Percentiles rank a stretch among this genome's conserved stretches.
Evolutionary conservation across 202 grass and related monocot species (phyloP).

Genomic region (Zoysia matrella): DNA sequence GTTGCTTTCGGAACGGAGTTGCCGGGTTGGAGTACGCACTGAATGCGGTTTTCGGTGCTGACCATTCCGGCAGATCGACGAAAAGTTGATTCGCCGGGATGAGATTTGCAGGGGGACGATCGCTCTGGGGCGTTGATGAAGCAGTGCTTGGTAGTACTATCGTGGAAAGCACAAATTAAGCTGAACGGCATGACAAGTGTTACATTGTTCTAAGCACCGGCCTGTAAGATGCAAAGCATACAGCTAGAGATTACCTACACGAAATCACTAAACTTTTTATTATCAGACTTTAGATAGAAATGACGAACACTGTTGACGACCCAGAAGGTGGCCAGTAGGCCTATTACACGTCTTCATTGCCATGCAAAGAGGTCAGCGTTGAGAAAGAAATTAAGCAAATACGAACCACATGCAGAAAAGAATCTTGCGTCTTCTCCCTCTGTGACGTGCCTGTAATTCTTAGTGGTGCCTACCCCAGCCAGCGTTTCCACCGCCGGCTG

Average conservation of each 20-base stretch:
- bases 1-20: not conserved
- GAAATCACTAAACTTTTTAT: no score
- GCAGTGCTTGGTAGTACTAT: no score
- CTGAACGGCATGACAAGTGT: no score
- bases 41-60: not conserved
- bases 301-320: no score
- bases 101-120: no score
- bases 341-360: not conserved
- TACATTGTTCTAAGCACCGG: no score
- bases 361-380: not conserved
- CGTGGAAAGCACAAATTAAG: no score
- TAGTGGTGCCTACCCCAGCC: constrained; percentile 9
- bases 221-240: no score
- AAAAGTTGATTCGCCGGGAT: not conserved
- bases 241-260: no score
- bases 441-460: not conserved
- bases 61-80: not conserved
- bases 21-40: not conserved
- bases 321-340: not conserved
- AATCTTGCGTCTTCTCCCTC: not conserved
- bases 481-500: not conserved
- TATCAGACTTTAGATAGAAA: no score
- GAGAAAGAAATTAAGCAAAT: not conserved
- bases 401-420: not conserved
- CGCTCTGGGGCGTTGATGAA: no score